A percentile compares a stretch with the other conserved stretches of the same genome.
Evolutionary conservation across 805 yeast species (phyloP).

Genomic region (Yarrowia yakushimensis): DNA sequence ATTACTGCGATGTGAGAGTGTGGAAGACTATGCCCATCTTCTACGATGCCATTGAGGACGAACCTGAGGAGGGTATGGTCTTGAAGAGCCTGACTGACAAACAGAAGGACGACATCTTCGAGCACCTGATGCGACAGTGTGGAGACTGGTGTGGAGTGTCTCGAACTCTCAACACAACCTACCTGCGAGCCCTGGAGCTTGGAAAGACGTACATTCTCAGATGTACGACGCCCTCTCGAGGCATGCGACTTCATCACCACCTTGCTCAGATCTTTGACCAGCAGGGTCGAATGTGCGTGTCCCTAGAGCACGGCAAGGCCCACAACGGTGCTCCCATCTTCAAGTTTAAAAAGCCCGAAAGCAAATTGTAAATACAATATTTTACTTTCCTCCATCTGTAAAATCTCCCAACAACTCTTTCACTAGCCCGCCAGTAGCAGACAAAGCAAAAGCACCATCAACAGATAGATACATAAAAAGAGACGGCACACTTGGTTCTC

Average conservation of each 20-base stretch:
- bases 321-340: conserved; percentile 13
- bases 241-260: conserved; percentile 22
- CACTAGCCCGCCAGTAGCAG: conserved; percentile 13
- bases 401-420: background rate
- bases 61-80: conserved; percentile 11
- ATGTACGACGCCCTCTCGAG: conserved; percentile 21
- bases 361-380: background rate
- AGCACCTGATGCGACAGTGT: conserved; percentile 13
- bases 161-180: conserved; percentile 22
- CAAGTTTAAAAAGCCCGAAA: conserved; percentile 20
- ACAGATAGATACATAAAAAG: conserved; percentile 10
- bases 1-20: conserved; percentile 17
- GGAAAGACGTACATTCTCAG: conserved; percentile 2
- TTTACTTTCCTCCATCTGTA: background rate
- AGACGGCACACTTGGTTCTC: background rate
- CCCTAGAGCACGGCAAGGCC: conserved; percentile 24
- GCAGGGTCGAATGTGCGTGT: conserved; percentile 16
- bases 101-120: conserved; percentile 20
- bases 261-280: conserved; percentile 13
- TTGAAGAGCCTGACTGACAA: conserved; percentile 8
- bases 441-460: conserved; percentile 11
- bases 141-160: conserved; percentile 25
- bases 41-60: conserved; percentile 24
- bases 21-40: conserved; percentile 23
- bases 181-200: conserved; percentile 12